These are phyloP conservation scores for Boletus eberwhitei DNA, from an alignment of 768 basidiomycete species.

Conservation along the genomic window DNA sequence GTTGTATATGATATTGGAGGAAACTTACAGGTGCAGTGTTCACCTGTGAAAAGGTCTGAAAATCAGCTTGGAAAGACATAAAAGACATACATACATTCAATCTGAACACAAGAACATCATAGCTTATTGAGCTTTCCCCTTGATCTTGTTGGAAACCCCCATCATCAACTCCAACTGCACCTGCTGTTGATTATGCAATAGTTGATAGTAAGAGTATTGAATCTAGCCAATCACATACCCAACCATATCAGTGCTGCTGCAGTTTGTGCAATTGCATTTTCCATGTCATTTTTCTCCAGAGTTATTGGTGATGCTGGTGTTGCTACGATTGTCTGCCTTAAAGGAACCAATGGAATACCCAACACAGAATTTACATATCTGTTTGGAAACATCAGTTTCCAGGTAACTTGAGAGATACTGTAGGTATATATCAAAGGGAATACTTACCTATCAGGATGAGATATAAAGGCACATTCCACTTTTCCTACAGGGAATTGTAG, in stretches of 20 bases:
- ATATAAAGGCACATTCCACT: no score
- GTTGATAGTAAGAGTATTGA: no score
- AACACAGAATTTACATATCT: not conserved
- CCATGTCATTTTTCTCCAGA: not conserved
- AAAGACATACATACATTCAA: not conserved
- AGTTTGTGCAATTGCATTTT: no score
- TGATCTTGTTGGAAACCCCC: not conserved
- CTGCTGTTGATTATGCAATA: not conserved
- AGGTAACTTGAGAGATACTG: no score
- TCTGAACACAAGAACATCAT: not conserved
- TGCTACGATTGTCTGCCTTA: no score
- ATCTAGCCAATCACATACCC: no score
- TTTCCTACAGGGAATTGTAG: no score
- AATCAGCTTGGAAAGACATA: not conserved
- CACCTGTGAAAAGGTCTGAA: not conserved
- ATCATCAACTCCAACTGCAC: not conserved
- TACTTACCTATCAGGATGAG: slow-evolving; percentile 1
- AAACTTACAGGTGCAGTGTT: not conserved
- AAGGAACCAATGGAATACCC: not conserved
- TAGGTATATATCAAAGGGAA: no score
- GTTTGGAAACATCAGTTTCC: no score
- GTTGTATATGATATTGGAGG: no score
- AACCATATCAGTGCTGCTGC: no score
- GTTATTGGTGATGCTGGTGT: not conserved
- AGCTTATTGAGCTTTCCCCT: not conserved